Evolutionary conservation across 805 yeast species (phyloP).

Genomic region (Ogataea trehaloabstinens): DNA sequence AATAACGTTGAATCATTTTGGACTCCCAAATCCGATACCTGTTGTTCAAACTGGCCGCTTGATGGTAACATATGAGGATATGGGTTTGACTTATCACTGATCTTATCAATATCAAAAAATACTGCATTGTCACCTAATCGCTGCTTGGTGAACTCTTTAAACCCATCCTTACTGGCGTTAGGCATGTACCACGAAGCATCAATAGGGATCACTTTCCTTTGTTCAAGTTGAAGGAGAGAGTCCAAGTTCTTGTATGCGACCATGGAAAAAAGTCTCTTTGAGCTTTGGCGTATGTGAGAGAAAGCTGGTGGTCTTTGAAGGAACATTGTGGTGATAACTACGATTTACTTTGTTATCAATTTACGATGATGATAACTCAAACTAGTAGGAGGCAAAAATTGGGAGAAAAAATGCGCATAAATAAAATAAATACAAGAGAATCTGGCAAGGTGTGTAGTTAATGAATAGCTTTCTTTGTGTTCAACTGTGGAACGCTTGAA

Average conservation of each 20-base stretch:
- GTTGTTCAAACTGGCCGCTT: slow-evolving; percentile 49
- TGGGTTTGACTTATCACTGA: slow-evolving; percentile 55
- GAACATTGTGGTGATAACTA: too few relatives aligned
- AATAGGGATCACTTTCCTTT: slow-evolving; percentile 45
- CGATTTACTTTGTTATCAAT: too few relatives aligned
- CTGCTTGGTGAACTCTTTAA: slow-evolving; percentile 52
- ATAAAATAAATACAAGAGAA: too few relatives aligned
- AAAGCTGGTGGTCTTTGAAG: too few relatives aligned
- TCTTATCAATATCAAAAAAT: slow-evolving; percentile 74
- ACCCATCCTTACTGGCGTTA: slow-evolving; percentile 57
- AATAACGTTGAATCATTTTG: slow-evolving; percentile 57
- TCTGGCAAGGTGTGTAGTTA: too few relatives aligned
- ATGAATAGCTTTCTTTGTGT: too few relatives aligned
- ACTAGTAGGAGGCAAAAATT: too few relatives aligned
- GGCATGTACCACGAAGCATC: slow-evolving; percentile 97
- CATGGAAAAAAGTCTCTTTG: slow-evolving; percentile 10
- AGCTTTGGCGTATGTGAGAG: neutral
- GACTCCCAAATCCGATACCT: slow-evolving; percentile 57
- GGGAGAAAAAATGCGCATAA: too few relatives aligned
- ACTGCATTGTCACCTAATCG: slow-evolving; percentile 63
- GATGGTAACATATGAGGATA: slow-evolving; percentile 93
- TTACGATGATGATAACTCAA: too few relatives aligned
- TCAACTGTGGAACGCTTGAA: too few relatives aligned
- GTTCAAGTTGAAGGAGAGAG: slow-evolving; percentile 11
- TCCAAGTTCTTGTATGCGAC: slow-evolving; percentile 26